These are phyloP conservation scores for Adansonia digitata DNA, from an alignment of 345 rosid species.

Conservation along the genomic window DNA sequence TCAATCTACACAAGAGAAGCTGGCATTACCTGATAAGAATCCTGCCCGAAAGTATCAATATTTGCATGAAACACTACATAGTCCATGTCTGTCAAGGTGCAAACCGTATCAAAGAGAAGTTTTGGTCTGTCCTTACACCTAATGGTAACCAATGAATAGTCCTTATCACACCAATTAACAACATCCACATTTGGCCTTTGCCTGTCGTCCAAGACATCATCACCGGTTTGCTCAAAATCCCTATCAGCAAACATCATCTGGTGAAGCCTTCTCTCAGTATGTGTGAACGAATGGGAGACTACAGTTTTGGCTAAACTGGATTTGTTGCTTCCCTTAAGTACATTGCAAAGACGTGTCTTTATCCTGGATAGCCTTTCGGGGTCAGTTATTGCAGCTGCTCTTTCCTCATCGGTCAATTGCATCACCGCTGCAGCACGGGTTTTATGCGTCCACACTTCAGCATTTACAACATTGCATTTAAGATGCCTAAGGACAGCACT, in stretches of 20 bases:
- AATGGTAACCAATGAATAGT: constrained; percentile 77
- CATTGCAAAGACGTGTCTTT: constrained; percentile 64
- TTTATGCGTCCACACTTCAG: constrained; percentile 96
- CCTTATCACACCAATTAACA: constrained; percentile 75
- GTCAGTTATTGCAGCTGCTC: constrained; percentile 58
- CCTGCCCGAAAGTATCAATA: constrained; percentile 28
- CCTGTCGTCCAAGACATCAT: constrained; percentile 49
- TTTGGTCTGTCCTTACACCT: constrained; percentile 88
- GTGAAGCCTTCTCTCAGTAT: constrained; percentile 88
- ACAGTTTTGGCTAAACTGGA: constrained; percentile 61
- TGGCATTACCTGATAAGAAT: constrained; percentile 41
- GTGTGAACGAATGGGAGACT: constrained; percentile 56
- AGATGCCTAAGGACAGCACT: constrained; percentile 78
- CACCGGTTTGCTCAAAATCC: constrained; percentile 62
- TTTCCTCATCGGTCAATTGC: constrained; percentile 70
- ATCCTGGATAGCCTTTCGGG: constrained; percentile 58
- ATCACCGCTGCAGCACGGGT: constrained; percentile 87
- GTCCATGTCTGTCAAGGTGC: constrained; percentile 90
- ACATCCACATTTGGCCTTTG: constrained; percentile 67
- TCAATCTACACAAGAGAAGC: background rate
- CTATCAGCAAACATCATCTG: constrained; percentile 98
- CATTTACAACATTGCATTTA: constrained; percentile 72
- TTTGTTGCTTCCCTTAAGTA: constrained; percentile 70
- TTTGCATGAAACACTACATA: constrained; percentile 59
- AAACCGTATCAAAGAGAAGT: constrained; percentile 84